Evolutionary conservation across 2,329 filamentous ascomycete species (phyloP).

Genomic region (Phoma sp.): DNA sequence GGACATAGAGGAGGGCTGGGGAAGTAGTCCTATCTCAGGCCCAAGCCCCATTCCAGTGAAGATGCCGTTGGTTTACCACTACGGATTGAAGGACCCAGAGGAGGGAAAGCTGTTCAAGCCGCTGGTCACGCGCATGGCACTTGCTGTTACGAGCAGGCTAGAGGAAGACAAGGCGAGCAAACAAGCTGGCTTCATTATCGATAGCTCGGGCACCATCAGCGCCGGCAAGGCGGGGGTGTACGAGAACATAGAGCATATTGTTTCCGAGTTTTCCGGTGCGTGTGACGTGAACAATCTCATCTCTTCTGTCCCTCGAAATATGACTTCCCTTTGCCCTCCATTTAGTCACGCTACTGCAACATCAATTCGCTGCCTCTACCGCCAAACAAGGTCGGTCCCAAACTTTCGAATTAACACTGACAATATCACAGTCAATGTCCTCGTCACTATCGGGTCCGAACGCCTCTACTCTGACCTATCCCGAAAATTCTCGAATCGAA

Average conservation of each 20-base stretch:
- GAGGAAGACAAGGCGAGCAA: constrained; percentile 76
- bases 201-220: constrained; percentile 76
- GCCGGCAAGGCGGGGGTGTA: constrained; percentile 69
- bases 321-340: neutral
- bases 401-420: constrained; percentile 31
- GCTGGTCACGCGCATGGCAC: constrained; percentile 76
- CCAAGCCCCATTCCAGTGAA: constrained; percentile 90
- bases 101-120: constrained; percentile 75
- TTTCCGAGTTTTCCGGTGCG: constrained; percentile 71
- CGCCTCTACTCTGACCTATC: constrained; percentile 77
- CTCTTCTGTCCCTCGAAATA: neutral
- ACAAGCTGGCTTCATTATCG: constrained; percentile 81
- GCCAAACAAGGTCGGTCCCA: neutral
- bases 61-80: constrained; percentile 89
- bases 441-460: constrained; percentile 83
- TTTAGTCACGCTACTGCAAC: no score
- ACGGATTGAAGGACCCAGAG: constrained; percentile 75
- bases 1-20: constrained; percentile 89
- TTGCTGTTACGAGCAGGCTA: constrained; percentile 78
- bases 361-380: neutral
- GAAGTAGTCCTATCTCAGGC: constrained; percentile 87
- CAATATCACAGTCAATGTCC: constrained; percentile 68
- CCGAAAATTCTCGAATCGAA: constrained; percentile 66
- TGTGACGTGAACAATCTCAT: constrained; percentile 30
- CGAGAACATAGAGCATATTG: constrained; percentile 82